Evolutionary conservation across 108 stramenopile species (phyloP).

Genomic region (Cyclotella choctawhatcheeana): DNA sequence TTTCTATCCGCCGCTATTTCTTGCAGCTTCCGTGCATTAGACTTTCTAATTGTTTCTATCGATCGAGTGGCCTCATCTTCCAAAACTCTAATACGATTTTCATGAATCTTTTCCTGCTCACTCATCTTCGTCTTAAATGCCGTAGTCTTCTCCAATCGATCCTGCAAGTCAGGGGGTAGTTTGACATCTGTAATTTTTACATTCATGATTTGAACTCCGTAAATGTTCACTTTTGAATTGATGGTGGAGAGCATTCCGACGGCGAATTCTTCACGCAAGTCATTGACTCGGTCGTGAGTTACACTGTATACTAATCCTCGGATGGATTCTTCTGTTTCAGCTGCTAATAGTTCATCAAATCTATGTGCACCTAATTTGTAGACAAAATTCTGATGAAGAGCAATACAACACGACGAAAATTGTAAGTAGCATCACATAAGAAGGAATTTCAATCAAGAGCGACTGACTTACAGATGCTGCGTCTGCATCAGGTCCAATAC

Average conservation of each 20-base stretch:
- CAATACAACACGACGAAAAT: neutral
- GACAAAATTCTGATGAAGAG: slow-evolving; percentile 41
- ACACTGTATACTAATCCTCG: slow-evolving; percentile 59
- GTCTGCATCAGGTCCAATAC: slow-evolving; percentile 37
- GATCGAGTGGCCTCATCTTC: slow-evolving; percentile 54
- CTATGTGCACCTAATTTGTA: slow-evolving; percentile 62
- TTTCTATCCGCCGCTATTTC: slow-evolving; percentile 58
- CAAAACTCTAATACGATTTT: slow-evolving; percentile 53
- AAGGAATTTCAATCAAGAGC: neutral
- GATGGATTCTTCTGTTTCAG: slow-evolving; percentile 56
- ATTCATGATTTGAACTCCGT: slow-evolving; percentile 59
- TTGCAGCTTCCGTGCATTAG: slow-evolving; percentile 55
- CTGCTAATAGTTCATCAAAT: slow-evolving; percentile 55
- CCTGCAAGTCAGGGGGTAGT: slow-evolving; percentile 54
- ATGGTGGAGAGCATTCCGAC: slow-evolving; percentile 53
- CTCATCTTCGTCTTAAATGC: slow-evolving; percentile 59
- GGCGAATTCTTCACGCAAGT: slow-evolving; percentile 55
- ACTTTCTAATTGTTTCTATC: slow-evolving; percentile 49
- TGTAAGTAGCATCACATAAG: neutral
- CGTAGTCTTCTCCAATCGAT: slow-evolving; percentile 54
- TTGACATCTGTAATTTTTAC: slow-evolving; percentile 61
- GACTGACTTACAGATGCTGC: slow-evolving; percentile 22
- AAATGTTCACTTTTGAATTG: slow-evolving; percentile 31
- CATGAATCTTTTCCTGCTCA: slow-evolving; percentile 60
- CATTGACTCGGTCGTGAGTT: slow-evolving; percentile 57